phyloP scores from a whole-genome alignment of 805 yeast genomes.

The Brettanomyces nanus region DNA sequence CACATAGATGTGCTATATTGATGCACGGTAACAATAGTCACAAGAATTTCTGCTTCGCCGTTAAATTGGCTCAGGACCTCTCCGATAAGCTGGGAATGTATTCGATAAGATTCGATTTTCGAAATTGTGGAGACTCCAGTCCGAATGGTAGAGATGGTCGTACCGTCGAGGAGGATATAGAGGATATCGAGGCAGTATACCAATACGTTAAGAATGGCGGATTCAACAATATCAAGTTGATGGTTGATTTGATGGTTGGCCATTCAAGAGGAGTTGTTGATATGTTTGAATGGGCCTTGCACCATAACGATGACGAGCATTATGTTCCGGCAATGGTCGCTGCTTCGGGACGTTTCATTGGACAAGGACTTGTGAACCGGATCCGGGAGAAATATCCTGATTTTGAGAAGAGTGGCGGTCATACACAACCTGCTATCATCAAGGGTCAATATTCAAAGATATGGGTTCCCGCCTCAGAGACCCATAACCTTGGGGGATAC shows the following conservation, averaged over 20 bases:
- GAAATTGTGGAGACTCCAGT: constrained; percentile 73
- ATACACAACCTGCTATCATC: constrained; percentile 34
- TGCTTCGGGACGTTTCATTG: constrained; percentile 62
- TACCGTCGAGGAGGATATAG: constrained; percentile 52
- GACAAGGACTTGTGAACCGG: constrained; percentile 37
- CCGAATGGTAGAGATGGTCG: constrained; percentile 49
- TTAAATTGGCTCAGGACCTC: constrained; percentile 48
- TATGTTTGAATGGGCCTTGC: constrained; percentile 62
- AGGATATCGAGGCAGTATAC: constrained; percentile 50
- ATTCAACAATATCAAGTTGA: constrained; percentile 31
- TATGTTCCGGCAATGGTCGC: constrained; percentile 59
- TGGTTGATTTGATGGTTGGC: constrained; percentile 52
- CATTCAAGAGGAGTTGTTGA: constrained; percentile 81
- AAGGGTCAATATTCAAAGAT: constrained; percentile 38
- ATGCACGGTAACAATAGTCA: constrained; percentile 88
- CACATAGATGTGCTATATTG: constrained; percentile 38
- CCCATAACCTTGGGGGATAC: constrained; percentile 39
- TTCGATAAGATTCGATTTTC: constrained; percentile 72
- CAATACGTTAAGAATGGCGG: constrained; percentile 23
- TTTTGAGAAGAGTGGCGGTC: constrained; percentile 36
- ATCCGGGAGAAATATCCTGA: constrained; percentile 25
- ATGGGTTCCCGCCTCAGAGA: constrained; percentile 42
- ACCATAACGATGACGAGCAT: constrained; percentile 26
- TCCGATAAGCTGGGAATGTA: constrained; percentile 53
- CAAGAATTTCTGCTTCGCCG: constrained; percentile 69